These are phyloP conservation scores for Naganishia sp. DNA, from an alignment of 1,284 basidiomycete species.

Conservation along the genomic window DNA sequence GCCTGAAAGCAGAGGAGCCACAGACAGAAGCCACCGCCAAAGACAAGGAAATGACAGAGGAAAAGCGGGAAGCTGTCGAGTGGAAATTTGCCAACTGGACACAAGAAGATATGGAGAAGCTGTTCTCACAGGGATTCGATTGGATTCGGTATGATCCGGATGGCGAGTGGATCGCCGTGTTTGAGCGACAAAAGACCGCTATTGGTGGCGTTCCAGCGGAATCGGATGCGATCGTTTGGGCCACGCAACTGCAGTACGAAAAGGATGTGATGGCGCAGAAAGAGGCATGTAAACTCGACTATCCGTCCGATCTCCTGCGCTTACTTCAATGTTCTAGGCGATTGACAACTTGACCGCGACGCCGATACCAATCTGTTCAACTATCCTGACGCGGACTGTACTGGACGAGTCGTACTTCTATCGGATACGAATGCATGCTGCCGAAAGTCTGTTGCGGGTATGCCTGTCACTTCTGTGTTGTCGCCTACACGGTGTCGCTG, in stretches of 20 bases:
- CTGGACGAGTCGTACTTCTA: conserved; percentile 96
- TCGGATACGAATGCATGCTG: conserved; percentile 95
- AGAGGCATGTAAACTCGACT: conserved; percentile 64
- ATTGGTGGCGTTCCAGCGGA: conserved; percentile 1
- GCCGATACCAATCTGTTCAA: conserved; percentile 86
- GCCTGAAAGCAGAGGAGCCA: conserved; percentile 17
- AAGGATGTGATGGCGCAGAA: conserved; percentile 97
- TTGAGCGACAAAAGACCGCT: conserved; percentile 60
- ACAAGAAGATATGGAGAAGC: conserved; percentile 88
- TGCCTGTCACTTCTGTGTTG: conserved; percentile 47
- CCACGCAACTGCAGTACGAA: conserved; percentile 92
- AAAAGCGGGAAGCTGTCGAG: conserved; percentile 70
- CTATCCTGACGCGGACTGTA: conserved; percentile 85
- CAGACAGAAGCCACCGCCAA: not conserved
- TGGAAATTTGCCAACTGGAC: conserved; percentile 99
- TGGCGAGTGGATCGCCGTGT: conserved; percentile 93
- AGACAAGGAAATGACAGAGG: conserved; percentile 59
- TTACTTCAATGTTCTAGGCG: conserved; percentile 61
- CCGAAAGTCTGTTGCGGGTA: conserved; percentile 78
- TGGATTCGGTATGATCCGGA: conserved; percentile 99
- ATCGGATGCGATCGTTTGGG: conserved; percentile 67
- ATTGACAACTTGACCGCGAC: conserved; percentile 77
- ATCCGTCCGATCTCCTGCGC: not conserved
- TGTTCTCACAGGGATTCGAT: conserved; percentile 95
- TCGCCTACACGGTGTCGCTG: not conserved